Base-by-base conservation (phyloP, 2,329 filamentous ascomycete genomes). In the Cryoendolithus antarcticus region DNA sequence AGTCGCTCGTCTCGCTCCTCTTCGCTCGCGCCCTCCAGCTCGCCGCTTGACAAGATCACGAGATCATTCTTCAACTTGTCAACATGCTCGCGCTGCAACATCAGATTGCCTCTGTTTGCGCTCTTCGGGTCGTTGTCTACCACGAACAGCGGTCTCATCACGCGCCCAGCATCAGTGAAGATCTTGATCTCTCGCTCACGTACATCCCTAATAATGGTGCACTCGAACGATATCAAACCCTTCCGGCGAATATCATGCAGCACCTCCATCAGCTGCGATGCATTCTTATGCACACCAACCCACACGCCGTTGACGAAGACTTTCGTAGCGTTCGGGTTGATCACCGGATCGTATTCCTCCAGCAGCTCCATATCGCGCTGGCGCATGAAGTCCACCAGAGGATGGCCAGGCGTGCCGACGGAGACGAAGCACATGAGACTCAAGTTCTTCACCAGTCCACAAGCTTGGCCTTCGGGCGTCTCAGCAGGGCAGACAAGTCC, bases 391-490 rank as follows among this genome's bases (percentile, higher is more conserved):
- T 94, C 85, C 30, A 89, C 77, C 51, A 96, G 82, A 2, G 89
- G 88, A 41, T 89, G 82, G 11, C 84, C 84, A 10, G 88, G 86
- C 24, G 86, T 93, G 53, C 89, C 89, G 36, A 96, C 88, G 54
- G 86, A 95, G 56, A 98, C 88, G 54, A 93, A 95, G 58, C 91
- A 96, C 89, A 98, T 96, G 38, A 98, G 71, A 4, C 91, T 88
- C 58, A 98, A 58, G 56, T 98, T 98, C 71, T 98, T 98, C 62
- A 98, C 91, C 48, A 98, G 70, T 65, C 91, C 91, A 67, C 91
- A 98, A 63, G 91, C 91, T 62, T 98, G 91, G 47, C 91, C 91
- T 74, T 98, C 91, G 15, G 91, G 91, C 10, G 91, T 98, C 61
- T 98, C 91, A 24, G 91, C 89, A 24, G 91, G 91, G 61, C 91